Conservation (phyloP, 352 stramenopile species). For the Nothophytophthora sp. region DNA sequence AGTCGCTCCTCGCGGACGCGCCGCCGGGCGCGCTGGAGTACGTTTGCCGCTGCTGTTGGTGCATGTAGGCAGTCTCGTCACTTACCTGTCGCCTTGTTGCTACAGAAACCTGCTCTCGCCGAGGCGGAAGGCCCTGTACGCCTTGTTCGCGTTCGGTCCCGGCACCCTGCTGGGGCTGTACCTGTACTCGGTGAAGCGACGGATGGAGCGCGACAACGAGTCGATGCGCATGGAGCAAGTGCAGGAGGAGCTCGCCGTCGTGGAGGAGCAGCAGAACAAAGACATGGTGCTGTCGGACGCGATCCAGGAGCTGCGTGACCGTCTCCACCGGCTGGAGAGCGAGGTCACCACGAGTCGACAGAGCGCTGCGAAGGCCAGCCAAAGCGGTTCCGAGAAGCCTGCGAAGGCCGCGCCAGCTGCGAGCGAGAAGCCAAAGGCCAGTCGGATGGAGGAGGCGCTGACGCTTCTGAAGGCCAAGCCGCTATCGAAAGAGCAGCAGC, state of each 20-base stretch:
- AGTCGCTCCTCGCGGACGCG: slow-evolving; percentile 77
- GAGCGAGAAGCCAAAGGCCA: too few species aligned
- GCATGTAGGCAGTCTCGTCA: too few species aligned
- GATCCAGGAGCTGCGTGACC: slow-evolving; percentile 65
- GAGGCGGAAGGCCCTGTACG: slow-evolving; percentile 65
- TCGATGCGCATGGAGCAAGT: slow-evolving; percentile 42
- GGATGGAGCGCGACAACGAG: slow-evolving; percentile 76
- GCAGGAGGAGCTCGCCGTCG: slow-evolving; percentile 36
- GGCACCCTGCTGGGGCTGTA: slow-evolving; percentile 69
- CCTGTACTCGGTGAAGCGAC: slow-evolving; percentile 65
- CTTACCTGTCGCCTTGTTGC: not conserved
- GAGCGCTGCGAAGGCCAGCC: slow-evolving; percentile 14
- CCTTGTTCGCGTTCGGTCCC: slow-evolving; percentile 65
- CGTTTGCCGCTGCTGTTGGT: slow-evolving; percentile 7
- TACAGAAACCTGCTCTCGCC: slow-evolving; percentile 64
- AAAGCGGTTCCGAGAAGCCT: not conserved
- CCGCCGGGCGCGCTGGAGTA: slow-evolving; percentile 71
- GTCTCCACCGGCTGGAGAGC: slow-evolving; percentile 52
- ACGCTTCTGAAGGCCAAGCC: slow-evolving; percentile 19
- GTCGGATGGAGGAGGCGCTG: slow-evolving; percentile 41
- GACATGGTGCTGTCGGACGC: slow-evolving; percentile 46
- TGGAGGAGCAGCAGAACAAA: slow-evolving; percentile 50
- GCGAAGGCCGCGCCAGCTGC: not conserved
- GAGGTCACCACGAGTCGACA: slow-evolving; percentile 35
- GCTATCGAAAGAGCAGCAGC: slow-evolving; percentile 5